Percentiles rank a stretch among this genome's conserved stretches.
phyloP scores from a whole-genome alignment of 1,284 basidiomycete genomes.

The Peniophora sp. region DNA sequence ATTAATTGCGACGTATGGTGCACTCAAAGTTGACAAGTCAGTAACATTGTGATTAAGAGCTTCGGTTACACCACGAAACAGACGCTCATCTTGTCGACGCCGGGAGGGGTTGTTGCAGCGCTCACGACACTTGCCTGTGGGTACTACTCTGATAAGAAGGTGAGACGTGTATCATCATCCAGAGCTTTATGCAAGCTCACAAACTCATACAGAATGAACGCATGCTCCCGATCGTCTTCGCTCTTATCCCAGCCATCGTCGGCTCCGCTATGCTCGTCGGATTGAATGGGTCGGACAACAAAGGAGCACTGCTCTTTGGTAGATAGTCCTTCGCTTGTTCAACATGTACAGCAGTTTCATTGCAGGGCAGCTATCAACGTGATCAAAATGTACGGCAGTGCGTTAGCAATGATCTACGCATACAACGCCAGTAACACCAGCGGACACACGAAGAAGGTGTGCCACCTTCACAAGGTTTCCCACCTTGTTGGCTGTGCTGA shows the following conservation, averaged over 20 bases:
- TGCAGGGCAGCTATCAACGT: conserved; percentile 38
- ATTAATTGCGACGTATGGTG: not conserved
- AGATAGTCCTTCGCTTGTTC: conserved; percentile 8
- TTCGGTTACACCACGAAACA: conserved; percentile 65
- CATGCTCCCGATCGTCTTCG: conserved; percentile 57
- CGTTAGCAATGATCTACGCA: conserved; percentile 53
- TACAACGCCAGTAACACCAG: conserved; percentile 63
- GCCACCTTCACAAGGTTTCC: not conserved
- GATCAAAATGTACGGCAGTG: conserved; percentile 53
- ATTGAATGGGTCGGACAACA: conserved; percentile 38
- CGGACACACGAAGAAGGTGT: conserved; percentile 60
- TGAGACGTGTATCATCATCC: too few species aligned
- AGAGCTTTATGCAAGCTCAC: too few species aligned
- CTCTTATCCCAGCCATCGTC: conserved; percentile 54
- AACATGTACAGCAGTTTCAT: not conserved
- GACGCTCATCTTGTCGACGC: conserved; percentile 54
- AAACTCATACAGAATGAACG: conserved; percentile 37
- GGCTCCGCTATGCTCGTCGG: conserved; percentile 54
- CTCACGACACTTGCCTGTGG: conserved; percentile 45
- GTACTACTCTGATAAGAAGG: conserved; percentile 60
- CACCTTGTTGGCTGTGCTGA: too few species aligned
- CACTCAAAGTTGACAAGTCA: conserved; percentile 28
- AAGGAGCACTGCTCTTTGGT: conserved; percentile 55
- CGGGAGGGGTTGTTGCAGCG: conserved; percentile 45
- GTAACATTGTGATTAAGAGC: conserved; percentile 51